Evolutionary conservation across 768 basidiomycete genomes (phyloP).

Genomic region (Lentinula edodes): DNA sequence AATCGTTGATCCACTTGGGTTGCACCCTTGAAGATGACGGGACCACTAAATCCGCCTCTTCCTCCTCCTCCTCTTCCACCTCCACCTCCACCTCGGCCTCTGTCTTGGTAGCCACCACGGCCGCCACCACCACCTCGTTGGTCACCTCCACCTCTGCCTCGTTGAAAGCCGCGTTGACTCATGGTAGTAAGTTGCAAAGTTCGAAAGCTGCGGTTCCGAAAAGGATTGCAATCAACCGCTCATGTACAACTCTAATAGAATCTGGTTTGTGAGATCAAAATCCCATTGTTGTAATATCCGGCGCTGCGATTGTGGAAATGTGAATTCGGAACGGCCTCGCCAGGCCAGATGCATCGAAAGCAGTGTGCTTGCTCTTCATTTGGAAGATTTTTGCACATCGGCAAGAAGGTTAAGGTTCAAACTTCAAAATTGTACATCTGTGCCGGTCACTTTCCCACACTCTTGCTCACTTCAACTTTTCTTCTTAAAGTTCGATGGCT

Average conservation of each 20-base stretch:
- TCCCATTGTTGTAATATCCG: no score
- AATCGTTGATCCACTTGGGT: slow-evolving; percentile 32
- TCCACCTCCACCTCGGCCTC: slow-evolving; percentile 14
- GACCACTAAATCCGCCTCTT: slow-evolving; percentile 14
- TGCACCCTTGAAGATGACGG: slow-evolving; percentile 35
- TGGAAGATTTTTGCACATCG: no score
- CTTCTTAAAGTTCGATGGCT: no score
- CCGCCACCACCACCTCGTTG: slow-evolving; percentile 17
- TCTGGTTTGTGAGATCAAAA: neutral
- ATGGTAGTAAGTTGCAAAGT: neutral
- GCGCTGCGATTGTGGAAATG: no score
- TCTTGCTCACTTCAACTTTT: no score
- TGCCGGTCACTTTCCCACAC: no score
- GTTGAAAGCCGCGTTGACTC: neutral
- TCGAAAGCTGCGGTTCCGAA: neutral
- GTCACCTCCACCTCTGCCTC: slow-evolving; percentile 13
- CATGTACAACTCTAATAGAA: neutral
- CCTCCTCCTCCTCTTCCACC: slow-evolving; percentile 15
- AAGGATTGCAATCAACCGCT: neutral
- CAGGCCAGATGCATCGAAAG: no score
- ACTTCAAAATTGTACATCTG: no score
- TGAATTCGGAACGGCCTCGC: no score
- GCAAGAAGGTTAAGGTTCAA: no score
- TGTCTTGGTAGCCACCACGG: slow-evolving; percentile 10
- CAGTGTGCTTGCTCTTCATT: no score